Evolutionary conservation across 306 rosid genomes (phyloP).

Genomic region (Carpinus fangiana): DNA sequence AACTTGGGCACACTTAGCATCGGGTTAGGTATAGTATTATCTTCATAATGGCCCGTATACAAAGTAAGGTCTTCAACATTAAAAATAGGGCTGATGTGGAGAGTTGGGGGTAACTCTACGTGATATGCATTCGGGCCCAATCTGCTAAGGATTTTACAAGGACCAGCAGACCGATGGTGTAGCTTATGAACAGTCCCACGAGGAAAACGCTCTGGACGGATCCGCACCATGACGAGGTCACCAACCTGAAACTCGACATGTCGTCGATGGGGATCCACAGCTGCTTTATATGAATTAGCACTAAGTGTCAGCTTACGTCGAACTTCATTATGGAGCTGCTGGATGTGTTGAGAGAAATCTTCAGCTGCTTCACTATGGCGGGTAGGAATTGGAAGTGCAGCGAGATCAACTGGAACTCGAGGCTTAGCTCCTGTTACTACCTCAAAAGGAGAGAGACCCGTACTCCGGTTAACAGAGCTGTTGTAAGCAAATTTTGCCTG

Average conservation of each 20-base stretch:
- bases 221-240: background rate
- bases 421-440: too few species aligned
- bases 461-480: too few species aligned
- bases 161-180: background rate
- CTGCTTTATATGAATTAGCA: too few species aligned
- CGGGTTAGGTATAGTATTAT: background rate
- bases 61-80: background rate
- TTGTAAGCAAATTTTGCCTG: too few species aligned
- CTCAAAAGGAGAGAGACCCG: too few species aligned
- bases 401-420: too few species aligned
- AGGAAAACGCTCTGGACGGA: background rate
- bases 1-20: background rate
- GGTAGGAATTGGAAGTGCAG: too few species aligned
- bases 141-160: background rate
- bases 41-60: background rate
- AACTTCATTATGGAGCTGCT: too few species aligned
- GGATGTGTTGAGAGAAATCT: too few species aligned
- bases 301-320: too few species aligned
- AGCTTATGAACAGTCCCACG: background rate
- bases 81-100: background rate
- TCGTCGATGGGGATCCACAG: too few species aligned
- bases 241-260: background rate
- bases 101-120: background rate
- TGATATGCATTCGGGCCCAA: background rate
- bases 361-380: too few species aligned